Evolutionary conservation across 176 grass and related monocot species (phyloP).

Genomic region (Ensete ventricosum): DNA sequence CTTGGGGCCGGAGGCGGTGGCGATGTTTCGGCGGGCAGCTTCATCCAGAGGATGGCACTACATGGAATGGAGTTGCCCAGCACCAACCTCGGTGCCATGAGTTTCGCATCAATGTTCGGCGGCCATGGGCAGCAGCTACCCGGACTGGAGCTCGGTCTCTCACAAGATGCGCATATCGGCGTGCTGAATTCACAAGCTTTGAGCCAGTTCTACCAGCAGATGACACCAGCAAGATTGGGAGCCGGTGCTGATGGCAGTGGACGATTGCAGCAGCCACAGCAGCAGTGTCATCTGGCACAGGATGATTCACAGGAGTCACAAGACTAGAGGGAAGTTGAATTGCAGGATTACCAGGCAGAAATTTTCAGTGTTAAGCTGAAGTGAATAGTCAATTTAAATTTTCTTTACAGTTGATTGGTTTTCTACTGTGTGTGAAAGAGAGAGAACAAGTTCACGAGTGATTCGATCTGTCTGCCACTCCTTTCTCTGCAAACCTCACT

Average conservation of each 20-base stretch:
- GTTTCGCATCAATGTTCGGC: constrained; percentile 57
- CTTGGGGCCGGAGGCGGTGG: constrained; percentile 23
- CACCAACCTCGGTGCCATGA: constrained; percentile 37
- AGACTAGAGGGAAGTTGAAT: constrained; percentile 29
- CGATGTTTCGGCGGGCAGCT: constrained; percentile 9
- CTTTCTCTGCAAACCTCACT: not conserved
- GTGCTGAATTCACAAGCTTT: constrained; percentile 43
- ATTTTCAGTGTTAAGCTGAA: constrained; percentile 31
- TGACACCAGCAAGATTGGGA: constrained; percentile 14
- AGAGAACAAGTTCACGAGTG: not conserved
- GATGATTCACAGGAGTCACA: constrained; percentile 49
- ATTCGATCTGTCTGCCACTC: not conserved
- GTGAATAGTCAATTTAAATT: constrained; percentile 1
- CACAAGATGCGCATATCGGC: constrained; percentile 69
- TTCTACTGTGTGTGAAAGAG: constrained; percentile 17
- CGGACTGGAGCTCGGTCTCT: constrained; percentile 61
- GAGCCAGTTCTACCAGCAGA: constrained; percentile 65
- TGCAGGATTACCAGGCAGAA: constrained; percentile 3
- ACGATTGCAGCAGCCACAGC: constrained; percentile 44
- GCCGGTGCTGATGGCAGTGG: constrained; percentile 20
- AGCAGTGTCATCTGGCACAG: constrained; percentile 40
- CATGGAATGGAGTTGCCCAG: constrained; percentile 16
- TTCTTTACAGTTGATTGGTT: constrained; percentile 14
- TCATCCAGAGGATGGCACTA: constrained; percentile 19
- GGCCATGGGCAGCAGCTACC: constrained; percentile 45